A percentile compares a stretch with the other conserved stretches of the same genome.
phyloP scores from a whole-genome alignment of 352 stramenopile genomes.

The Elongisporangium prolatum region DNA sequence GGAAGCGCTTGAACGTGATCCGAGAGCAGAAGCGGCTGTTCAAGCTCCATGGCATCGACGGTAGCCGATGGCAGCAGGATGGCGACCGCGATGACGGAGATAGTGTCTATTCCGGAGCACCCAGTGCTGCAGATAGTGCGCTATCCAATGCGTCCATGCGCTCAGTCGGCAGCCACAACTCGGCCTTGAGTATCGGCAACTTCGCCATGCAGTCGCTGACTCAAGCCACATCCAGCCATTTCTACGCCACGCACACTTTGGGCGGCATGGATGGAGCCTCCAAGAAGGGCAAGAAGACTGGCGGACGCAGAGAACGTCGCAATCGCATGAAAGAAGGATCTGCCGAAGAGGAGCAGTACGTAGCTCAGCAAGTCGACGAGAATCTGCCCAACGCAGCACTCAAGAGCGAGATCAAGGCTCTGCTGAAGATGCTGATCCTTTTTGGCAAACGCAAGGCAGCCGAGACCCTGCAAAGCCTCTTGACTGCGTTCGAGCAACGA shows the following conservation, averaged over 20 bases:
- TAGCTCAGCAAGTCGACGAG: slow-evolving; percentile 37
- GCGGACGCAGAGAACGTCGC: slow-evolving; percentile 40
- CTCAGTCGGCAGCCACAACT: slow-evolving; percentile 81
- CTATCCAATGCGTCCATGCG: slow-evolving; percentile 57
- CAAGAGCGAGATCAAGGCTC: slow-evolving; percentile 22
- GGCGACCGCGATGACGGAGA: slow-evolving; percentile 25
- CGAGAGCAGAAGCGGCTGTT: slow-evolving; percentile 77
- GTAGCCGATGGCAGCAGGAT: slow-evolving; percentile 40
- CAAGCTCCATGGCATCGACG: slow-evolving; percentile 72
- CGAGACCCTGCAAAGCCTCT: slow-evolving; percentile 34
- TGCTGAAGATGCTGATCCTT: slow-evolving; percentile 53
- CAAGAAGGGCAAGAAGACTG: slow-evolving; percentile 45
- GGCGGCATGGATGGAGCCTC: slow-evolving; percentile 8
- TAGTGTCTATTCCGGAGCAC: slow-evolving; percentile 38
- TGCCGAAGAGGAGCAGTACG: slow-evolving; percentile 61
- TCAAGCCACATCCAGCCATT: slow-evolving; percentile 58
- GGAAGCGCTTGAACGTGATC: slow-evolving; percentile 56
- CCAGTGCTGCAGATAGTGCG: slow-evolving; percentile 51
- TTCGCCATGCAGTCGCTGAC: slow-evolving; percentile 59
- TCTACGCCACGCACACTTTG: slow-evolving; percentile 58
- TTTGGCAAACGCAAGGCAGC: slow-evolving; percentile 36
- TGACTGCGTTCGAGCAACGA: slow-evolving; percentile 37
- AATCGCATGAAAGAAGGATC: slow-evolving; percentile 70
- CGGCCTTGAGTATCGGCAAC: slow-evolving; percentile 53
- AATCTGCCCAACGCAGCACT: slow-evolving; percentile 33